phyloP scores from a whole-genome alignment of 805 yeast genomes.

The Candida hungchunana region DNA sequence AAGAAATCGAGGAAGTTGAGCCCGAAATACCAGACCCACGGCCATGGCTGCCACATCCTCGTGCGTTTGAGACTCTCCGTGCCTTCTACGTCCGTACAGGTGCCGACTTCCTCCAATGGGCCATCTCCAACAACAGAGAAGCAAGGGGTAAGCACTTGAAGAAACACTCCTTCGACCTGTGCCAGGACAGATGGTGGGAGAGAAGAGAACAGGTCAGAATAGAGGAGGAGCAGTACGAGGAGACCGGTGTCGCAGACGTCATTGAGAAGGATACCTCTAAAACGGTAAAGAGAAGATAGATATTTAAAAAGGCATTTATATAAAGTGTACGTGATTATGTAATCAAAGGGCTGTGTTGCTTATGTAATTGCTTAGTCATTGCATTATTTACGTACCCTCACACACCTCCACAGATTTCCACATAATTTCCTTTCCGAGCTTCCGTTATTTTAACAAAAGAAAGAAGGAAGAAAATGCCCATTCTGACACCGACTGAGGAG shows the following conservation, averaged over 20 bases:
- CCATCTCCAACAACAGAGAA: conserved; percentile 78
- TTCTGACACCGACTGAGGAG: conserved; percentile 62
- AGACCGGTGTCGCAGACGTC: conserved; percentile 82
- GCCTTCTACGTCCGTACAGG: conserved; percentile 85
- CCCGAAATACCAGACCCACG: conserved; percentile 82
- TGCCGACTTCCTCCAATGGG: conserved; percentile 87
- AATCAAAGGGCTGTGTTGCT: no score
- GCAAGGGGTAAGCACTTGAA: conserved; percentile 88
- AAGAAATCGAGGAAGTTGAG: conserved; percentile 54
- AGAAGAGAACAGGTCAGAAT: conserved; percentile 88
- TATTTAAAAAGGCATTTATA: no score
- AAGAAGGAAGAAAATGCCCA: conserved; percentile 1
- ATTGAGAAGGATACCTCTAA: conserved; percentile 64
- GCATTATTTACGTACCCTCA: no score
- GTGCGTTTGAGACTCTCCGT: conserved; percentile 82
- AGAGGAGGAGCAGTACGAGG: conserved; percentile 87
- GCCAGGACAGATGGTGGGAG: conserved; percentile 98
- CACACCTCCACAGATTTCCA: no score
- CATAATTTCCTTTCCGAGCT: no score
- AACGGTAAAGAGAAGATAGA: conserved; percentile 58
- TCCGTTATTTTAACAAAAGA: conserved; percentile 4
- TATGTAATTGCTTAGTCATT: no score
- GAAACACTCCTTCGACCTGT: conserved; percentile 81
- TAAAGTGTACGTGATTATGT: no score
- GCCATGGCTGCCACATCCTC: conserved; percentile 98